phyloP scores from a whole-genome alignment of 2,329 filamentous ascomycete genomes.

The Nemania abortiva region DNA sequence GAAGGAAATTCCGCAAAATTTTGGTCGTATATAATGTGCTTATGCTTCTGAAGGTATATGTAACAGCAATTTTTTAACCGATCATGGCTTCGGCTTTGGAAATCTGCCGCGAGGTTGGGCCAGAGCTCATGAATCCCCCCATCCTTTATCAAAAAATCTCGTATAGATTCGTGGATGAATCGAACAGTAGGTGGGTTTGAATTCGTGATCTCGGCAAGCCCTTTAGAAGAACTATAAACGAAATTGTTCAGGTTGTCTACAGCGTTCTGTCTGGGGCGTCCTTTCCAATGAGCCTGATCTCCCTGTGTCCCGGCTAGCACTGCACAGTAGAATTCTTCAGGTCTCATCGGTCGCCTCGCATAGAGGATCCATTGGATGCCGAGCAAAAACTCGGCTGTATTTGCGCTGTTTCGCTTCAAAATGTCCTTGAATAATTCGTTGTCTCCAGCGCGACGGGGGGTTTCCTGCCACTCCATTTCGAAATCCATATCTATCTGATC shows the following conservation, averaged over 20 bases:
- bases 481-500: conserved; percentile 4
- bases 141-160: conserved; percentile 59
- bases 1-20: conserved; percentile 10
- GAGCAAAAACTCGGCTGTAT: conserved; percentile 19
- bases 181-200: conserved; percentile 55
- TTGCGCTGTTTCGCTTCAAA: conserved; percentile 15
- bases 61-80: conserved; percentile 22
- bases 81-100: conserved; percentile 60
- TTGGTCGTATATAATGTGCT: not conserved
- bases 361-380: conserved; percentile 31
- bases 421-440: conserved; percentile 26
- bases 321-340: conserved; percentile 25
- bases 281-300: conserved; percentile 10
- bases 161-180: conserved; percentile 66
- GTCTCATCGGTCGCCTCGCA: conserved; percentile 17
- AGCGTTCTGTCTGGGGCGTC: conserved; percentile 4
- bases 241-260: conserved; percentile 49
- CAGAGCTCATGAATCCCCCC: conserved; percentile 49
- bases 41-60: not conserved
- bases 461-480: not conserved
- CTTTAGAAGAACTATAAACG: conserved; percentile 61
- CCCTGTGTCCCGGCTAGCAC: conserved; percentile 14
- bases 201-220: conserved; percentile 60
- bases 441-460: not conserved
- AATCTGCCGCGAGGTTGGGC: conserved; percentile 52